Percentiles rank a stretch among this genome's conserved stretches.
phyloP scores from a whole-genome alignment of 1,284 basidiomycete genomes.

The Heterobasidion irregulare region DNA sequence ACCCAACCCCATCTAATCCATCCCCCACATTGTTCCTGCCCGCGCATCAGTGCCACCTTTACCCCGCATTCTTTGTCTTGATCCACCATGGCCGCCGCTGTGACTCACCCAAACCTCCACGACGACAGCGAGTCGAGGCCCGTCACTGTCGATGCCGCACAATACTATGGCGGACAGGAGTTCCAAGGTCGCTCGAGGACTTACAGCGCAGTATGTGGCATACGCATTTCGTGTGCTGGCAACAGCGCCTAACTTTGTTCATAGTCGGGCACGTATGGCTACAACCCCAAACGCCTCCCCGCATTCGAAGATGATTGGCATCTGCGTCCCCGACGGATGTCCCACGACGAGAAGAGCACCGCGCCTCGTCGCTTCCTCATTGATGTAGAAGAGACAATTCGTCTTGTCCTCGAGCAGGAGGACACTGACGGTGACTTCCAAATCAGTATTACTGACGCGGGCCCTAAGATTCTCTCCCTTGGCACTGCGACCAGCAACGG shows the following conservation, averaged over 20 bases:
- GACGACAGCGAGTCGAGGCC: conserved; percentile 50
- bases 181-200: conserved; percentile 74
- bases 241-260: conserved; percentile 14
- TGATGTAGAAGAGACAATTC: conserved; percentile 98
- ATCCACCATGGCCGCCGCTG: conserved; percentile 24
- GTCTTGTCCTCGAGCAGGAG: conserved; percentile 94
- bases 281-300: conserved; percentile 56
- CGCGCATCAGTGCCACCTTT: background rate
- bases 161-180: conserved; percentile 77
- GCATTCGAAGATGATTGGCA: conserved; percentile 73
- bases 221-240: conserved; percentile 13
- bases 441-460: conserved; percentile 94
- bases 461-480: conserved; percentile 92
- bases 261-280: conserved; percentile 17
- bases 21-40: background rate
- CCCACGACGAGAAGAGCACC: conserved; percentile 75
- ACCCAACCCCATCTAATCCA: background rate
- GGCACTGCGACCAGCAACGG: conserved; percentile 97
- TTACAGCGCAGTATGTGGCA: conserved; percentile 64
- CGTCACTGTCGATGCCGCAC: conserved; percentile 63
- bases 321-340: conserved; percentile 66
- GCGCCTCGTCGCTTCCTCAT: conserved; percentile 85
- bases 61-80: background rate
- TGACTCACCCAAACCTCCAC: conserved; percentile 55
- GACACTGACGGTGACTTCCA: conserved; percentile 97